Base-by-base conservation (phyloP, 768 basidiomycete species). In the Tricholomella constricta region DNA sequence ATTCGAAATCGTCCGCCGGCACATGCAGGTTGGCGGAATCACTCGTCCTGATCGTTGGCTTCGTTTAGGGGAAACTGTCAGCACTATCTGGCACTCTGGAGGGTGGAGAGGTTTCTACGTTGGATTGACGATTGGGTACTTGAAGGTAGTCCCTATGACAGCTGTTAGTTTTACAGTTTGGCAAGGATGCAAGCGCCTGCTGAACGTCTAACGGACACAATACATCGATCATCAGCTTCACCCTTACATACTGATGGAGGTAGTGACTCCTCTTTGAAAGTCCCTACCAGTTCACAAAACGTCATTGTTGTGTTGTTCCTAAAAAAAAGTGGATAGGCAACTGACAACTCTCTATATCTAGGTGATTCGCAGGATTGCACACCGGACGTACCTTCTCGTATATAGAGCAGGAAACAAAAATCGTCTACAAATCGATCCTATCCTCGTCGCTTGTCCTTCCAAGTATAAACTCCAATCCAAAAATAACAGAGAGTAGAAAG, bases 81-180 rank as follows among this genome's bases (percentile, higher is more conserved):
- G 68, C 48, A 64, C 72, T 6, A 82, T 98, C 22, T 95, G 86
- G 78, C 63, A 65, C 6, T 67, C 76, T 5, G 76, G 79, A n/a
- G 94, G 94, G 9, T 87, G 82, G 84, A 77, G 85, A 67, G 95
- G 93, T 2, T 97, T 97, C 70, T 98, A 87, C 64, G 85, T 97
- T 26, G 96, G 96, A 0, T 72, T 98, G 56, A 82, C 85, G 51
- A 90, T 98, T 60, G 96, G 96, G 2, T 97, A 92, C 71, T 62
- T 98, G 49, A 98, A 98, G 78, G 85, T 96, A 36, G 82, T 97
- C 52, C 96, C 96, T 11, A 96, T 98, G 94, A 96, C 88, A 20
- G 92, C 94, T 52, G 88, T 96, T 51, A 91, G 89, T 68, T 96
- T 87, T 62, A 78, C 91, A 9, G 88, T 88, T n/a, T 97, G 94